These are phyloP conservation scores for Lactifluus echinatus DNA, from an alignment of 768 basidiomycete species.

Conservation along the genomic window DNA sequence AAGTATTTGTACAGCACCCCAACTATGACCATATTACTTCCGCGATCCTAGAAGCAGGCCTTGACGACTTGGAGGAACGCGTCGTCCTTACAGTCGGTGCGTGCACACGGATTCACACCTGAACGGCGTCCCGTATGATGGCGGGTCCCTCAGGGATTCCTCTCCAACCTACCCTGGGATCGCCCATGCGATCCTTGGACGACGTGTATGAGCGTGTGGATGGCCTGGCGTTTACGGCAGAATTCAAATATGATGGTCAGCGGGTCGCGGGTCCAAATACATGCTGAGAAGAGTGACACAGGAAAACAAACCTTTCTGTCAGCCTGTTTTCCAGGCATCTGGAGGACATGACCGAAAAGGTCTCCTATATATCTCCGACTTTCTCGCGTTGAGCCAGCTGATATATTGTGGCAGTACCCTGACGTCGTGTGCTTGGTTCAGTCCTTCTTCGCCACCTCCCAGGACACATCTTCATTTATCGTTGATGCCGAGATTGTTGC, in stretches of 20 bases:
- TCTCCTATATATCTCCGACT: conserved; percentile 23
- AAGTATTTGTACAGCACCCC: conserved; percentile 71
- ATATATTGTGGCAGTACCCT: conserved; percentile 51
- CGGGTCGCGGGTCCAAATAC: conserved; percentile 79
- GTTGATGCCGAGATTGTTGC: conserved; percentile 87
- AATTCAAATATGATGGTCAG: conserved; percentile 90
- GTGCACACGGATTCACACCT: conserved; percentile 21
- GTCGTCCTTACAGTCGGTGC: conserved; percentile 67
- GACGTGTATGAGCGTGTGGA: conserved; percentile 73
- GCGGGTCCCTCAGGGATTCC: conserved; percentile 52
- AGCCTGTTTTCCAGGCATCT: conserved; percentile 83
- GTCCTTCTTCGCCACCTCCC: conserved; percentile 36
- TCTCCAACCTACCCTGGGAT: conserved; percentile 78
- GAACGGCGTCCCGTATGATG: conserved; percentile 11
- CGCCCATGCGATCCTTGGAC: conserved; percentile 73
- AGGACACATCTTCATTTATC: conserved; percentile 53
- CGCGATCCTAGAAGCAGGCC: conserved; percentile 50
- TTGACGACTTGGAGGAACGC: conserved; percentile 47
- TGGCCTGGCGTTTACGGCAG: conserved; percentile 64
- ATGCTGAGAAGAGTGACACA: conserved; percentile 34
- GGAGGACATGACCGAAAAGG: conserved; percentile 90
- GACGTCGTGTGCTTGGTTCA: conserved; percentile 59
- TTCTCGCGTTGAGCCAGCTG: conserved; percentile 7
- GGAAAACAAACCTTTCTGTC: conserved; percentile 39
- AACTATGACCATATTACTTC: conserved; percentile 62